Evolutionary conservation across 2,329 filamentous ascomycete species (phyloP).

Genomic region (Penicillium nordicum): DNA sequence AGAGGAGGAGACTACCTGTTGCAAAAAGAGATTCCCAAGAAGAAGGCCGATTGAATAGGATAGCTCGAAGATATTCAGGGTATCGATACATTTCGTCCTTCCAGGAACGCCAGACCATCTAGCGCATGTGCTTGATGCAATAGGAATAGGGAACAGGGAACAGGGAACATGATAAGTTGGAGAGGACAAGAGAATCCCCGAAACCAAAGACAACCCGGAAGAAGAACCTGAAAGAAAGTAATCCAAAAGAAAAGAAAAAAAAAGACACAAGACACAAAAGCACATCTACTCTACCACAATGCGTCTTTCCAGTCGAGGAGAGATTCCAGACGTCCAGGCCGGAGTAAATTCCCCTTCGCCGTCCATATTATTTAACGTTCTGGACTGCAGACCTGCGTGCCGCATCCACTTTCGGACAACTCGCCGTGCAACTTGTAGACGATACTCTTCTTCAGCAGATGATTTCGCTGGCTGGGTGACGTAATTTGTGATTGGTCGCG

Average conservation of each 20-base stretch:
- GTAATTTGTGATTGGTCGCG: conserved; percentile 34
- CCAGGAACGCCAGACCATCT: conserved; percentile 1
- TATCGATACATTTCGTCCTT: conserved; percentile 1
- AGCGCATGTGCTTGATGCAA: conserved; percentile 1
- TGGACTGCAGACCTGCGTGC: conserved; percentile 59
- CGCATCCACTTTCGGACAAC: conserved; percentile 72
- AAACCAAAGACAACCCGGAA: not conserved
- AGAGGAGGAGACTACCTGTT: conserved; percentile 26
- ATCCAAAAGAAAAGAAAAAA: not conserved
- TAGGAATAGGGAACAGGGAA: not conserved
- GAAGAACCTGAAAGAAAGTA: not conserved
- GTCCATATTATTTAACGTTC: conserved; percentile 48
- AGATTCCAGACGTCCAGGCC: conserved; percentile 77
- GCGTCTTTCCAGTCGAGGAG: conserved; percentile 72
- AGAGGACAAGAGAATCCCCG: not conserved
- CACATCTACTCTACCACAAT: conserved; percentile 48
- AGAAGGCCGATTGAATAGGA: conserved; percentile 8
- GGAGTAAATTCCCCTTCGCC: conserved; percentile 58
- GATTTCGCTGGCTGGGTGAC: conserved; percentile 38
- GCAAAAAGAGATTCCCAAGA: conserved; percentile 5
- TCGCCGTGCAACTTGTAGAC: conserved; percentile 64
- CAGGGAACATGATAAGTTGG: not conserved
- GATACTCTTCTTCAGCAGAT: conserved; percentile 50
- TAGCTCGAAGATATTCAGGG: not conserved
- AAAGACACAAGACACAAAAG: not conserved